Base-by-base conservation (phyloP, 2,329 filamentous ascomycete species). In the Curvularia hawaiiensis region DNA sequence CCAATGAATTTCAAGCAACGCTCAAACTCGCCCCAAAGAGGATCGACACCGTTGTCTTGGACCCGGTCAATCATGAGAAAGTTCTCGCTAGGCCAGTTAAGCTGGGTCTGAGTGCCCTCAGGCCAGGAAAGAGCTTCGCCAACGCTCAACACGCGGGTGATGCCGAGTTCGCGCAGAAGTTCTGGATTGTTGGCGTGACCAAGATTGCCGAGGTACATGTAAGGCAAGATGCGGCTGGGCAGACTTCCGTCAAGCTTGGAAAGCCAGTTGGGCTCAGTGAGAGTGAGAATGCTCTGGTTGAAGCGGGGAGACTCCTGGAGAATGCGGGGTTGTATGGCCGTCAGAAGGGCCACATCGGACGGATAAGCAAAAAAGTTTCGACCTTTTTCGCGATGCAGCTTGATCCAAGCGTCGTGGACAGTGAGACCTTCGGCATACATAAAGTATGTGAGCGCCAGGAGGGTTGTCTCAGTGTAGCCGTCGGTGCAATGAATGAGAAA, bases 311-410 rank as follows among this genome's bases (percentile, higher is more conserved):
- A 92, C 58, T 89, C 87, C 45, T 83, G 82, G 22, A 97, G 81
- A 14, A 98, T 81, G 14, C 90, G 88, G 20, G 87, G 85, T 58
- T 94, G 88, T 38, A 97, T 89, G 4, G 86, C 85, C 1, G 84
- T 88, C n/a, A 98, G 79, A 11, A 97, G 83, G 4, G 89, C 85
- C 18, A 97, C 92, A 72, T 99, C 95, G 0, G 91, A 91, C 1
- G 91, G 90, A 67, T 98, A 98, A 0, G 95, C 92, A 72, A 99
- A 99, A 79, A 98, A 97, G 72, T 99, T 98, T 58, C 95, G 90
- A 54, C 86, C 83, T 75, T 90, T 91, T 12, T 87, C 83, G 11
- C 88, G 88, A 74, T 99, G 95, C 48, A 99, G 81, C 58, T 87
- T 84, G 10, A 98, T 82, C 93, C 93, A 98, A 9, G 95, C 93